A percentile compares a stretch with the other conserved stretches of the same genome.
phyloP scores from a whole-genome alignment of 2,329 filamentous ascomycete genomes.

The Xylariaceae sp. region DNA sequence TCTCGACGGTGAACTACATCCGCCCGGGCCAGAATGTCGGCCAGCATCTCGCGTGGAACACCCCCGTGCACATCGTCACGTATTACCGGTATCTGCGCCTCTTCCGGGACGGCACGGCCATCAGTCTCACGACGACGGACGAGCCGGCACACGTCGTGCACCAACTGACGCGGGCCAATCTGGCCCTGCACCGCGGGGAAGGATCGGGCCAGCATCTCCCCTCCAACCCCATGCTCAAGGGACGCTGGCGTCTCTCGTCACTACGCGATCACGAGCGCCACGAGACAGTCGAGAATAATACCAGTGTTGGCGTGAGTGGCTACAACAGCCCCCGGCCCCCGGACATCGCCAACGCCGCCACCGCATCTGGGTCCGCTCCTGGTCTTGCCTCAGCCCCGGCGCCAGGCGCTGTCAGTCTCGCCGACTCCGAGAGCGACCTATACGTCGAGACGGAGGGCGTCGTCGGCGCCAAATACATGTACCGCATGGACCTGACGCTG shows the following conservation, averaged over 20 bases:
- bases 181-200: conserved; percentile 42
- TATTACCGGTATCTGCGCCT: conserved; percentile 97
- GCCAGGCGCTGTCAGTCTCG: too few species aligned
- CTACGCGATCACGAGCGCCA: conserved; percentile 28
- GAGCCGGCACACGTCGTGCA: conserved; percentile 87
- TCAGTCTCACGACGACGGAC: conserved; percentile 73
- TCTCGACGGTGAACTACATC: conserved; percentile 92
- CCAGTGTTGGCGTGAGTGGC: conserved; percentile 2
- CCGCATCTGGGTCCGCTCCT: too few species aligned
- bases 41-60: conserved; percentile 68
- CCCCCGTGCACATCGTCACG: conserved; percentile 88
- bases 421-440: conserved; percentile 59
- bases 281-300: conserved; percentile 16
- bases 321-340: conserved; percentile 10
- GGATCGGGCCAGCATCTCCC: conserved; percentile 27
- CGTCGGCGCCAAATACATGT: conserved; percentile 70
- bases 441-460: conserved; percentile 81
- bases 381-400: too few species aligned
- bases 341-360: not conserved
- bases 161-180: conserved; percentile 66
- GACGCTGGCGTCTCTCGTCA: conserved; percentile 45
- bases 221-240: conserved; percentile 55
- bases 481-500: conserved; percentile 72
- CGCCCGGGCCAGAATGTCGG: conserved; percentile 70
- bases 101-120: conserved; percentile 79